Base-by-base conservation (phyloP, 805 yeast species). In the Myxozyma sirexii region DNA sequence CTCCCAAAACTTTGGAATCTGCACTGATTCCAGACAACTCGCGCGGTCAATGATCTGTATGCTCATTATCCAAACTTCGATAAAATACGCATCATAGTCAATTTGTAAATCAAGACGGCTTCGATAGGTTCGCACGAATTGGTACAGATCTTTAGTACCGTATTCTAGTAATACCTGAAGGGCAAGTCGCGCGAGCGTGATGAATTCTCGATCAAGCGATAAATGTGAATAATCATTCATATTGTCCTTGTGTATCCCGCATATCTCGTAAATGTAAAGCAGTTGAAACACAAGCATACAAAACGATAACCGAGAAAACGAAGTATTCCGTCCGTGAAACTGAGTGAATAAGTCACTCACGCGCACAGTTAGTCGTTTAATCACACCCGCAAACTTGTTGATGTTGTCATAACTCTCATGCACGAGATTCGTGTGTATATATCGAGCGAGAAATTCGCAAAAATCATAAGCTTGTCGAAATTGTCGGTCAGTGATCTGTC, bases 1-100 rank as follows among this genome's bases (percentile, higher is more conserved):
- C 13, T 54, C 61, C 67, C 67, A 64, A 35, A 64, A 64, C 1
- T 42, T 13, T 12, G 56, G 43, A 8, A 56, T 42, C 3, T 41
- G 27, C 12, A 38, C 10, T 2, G 41, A 45, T 2, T 24, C 23
- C 6, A 57, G 37, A 13, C 4, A 23, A 33, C 38, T 35, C 6
- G 59, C 55, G 3, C 29, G 24, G 31, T 63, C 62, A 19, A 59
- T 63, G 4, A 39, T 29, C 2, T 64, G 48, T 8, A 64, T 59
- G 13, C 62, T 23, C 37, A 56, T 62, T 4, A 65, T 33, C 68
- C 68, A 65, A 4, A 56, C 37, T 41, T 65, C 67, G 38, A 65
- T 33, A 23, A 57, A 54, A 29, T 26, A 46, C 19, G 49, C 48
- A 10, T 60, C 58, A 13, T 56, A 27, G 23, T 35, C 57, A 24